Evolutionary conservation across 202 grass and related monocot genomes (phyloP).

Genomic region (Bolboschoenoplectus hybrid): DNA sequence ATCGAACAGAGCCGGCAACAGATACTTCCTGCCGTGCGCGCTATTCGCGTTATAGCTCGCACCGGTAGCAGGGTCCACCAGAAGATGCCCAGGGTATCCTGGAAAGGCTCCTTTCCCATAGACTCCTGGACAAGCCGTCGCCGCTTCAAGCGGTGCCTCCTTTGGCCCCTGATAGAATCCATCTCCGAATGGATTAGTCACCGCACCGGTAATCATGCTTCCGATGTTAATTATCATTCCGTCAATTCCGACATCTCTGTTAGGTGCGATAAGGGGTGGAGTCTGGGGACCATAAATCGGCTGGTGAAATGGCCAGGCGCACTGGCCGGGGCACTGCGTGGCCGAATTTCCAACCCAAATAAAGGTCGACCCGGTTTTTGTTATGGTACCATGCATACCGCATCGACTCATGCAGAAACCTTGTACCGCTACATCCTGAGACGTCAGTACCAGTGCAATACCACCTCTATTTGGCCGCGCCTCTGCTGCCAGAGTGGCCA

Average conservation of each 20-base stretch:
- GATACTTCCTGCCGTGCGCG: conserved; percentile 38
- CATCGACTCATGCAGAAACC: conserved; percentile 66
- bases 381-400: conserved; percentile 47
- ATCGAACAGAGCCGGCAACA: conserved; percentile 42
- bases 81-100: conserved; percentile 42
- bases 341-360: conserved; percentile 51
- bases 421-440: conserved; percentile 49
- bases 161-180: conserved; percentile 49
- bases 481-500: conserved; percentile 42
- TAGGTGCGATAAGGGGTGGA: conserved; percentile 34
- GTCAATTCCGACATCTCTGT: conserved; percentile 40
- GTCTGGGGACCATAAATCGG: conserved; percentile 37
- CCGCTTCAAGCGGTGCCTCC: conserved; percentile 44
- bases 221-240: conserved; percentile 44
- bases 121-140: conserved; percentile 47
- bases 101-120: conserved; percentile 45
- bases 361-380: conserved; percentile 37
- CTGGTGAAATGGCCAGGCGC: conserved; percentile 41
- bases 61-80: conserved; percentile 33
- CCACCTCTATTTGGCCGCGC: not conserved
- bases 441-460: conserved; percentile 56
- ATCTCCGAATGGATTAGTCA: conserved; percentile 46
- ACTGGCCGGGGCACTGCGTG: conserved; percentile 54
- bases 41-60: conserved; percentile 45
- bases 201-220: conserved; percentile 40